phyloP scores from a whole-genome alignment of 2,329 filamentous ascomycete species.

The Aspergillus novoparasiticus region DNA sequence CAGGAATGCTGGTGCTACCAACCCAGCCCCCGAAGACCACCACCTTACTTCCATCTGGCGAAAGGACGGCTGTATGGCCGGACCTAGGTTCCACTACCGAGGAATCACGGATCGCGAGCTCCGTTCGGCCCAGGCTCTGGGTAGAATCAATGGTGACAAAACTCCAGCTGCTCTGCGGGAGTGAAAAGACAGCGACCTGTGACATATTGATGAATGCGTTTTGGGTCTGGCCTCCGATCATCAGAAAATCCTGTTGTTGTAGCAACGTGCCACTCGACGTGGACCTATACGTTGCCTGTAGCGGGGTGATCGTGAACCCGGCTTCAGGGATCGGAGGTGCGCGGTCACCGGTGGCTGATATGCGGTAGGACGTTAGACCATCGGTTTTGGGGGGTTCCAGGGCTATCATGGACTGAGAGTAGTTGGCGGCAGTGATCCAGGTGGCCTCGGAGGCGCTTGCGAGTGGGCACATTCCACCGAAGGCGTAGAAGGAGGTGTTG shows the following conservation, averaged over 20 bases:
- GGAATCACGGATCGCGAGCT: constrained; percentile 58
- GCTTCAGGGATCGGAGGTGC: constrained; percentile 78
- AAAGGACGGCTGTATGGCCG: constrained; percentile 83
- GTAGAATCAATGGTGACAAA: constrained; percentile 69
- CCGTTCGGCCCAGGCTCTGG: constrained; percentile 48
- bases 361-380: constrained; percentile 40
- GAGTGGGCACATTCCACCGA: constrained; percentile 86
- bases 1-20: constrained; percentile 73
- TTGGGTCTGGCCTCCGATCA: constrained; percentile 83
- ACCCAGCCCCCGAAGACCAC: constrained; percentile 91
- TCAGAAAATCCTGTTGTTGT: constrained; percentile 75
- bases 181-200: constrained; percentile 79
- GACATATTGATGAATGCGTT: constrained; percentile 93
- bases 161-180: constrained; percentile 85
- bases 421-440: constrained; percentile 72
- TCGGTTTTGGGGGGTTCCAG: constrained; percentile 41
- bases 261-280: constrained; percentile 63
- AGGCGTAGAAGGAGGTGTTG: constrained; percentile 63
- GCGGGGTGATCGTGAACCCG: constrained; percentile 78
- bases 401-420: constrained; percentile 78
- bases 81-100: constrained; percentile 73
- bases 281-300: constrained; percentile 71
- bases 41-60: constrained; percentile 74
- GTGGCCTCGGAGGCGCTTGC: constrained; percentile 45
- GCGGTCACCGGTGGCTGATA: constrained; percentile 53